phyloP scores from a whole-genome alignment of 148 eudicot genomes.

The Persicaria maculosa region DNA sequence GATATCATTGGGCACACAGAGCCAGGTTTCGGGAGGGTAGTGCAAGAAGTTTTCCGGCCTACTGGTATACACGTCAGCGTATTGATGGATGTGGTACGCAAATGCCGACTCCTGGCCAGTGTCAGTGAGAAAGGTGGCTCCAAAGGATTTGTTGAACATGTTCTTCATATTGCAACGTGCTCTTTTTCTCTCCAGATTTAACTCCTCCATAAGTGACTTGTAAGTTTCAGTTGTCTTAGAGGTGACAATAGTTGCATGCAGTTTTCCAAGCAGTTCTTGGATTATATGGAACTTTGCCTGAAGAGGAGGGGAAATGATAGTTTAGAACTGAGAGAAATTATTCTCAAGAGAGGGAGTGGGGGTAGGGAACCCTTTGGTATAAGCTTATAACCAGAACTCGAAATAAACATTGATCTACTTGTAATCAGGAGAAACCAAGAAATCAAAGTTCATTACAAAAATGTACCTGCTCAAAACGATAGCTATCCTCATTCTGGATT shows the following conservation, averaged over 20 bases:
- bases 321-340: background rate
- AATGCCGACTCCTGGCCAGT: slow-evolving; percentile 94
- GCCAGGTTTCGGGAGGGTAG: slow-evolving; percentile 89
- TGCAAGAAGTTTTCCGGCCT: slow-evolving; percentile 88
- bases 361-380: background rate
- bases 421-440: background rate
- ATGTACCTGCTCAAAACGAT: slow-evolving; percentile 93
- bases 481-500: slow-evolving; percentile 70
- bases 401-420: background rate
- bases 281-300: slow-evolving; percentile 92
- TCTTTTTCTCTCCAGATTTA: slow-evolving; percentile 74
- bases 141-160: slow-evolving; percentile 89
- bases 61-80: slow-evolving; percentile 96
- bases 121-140: slow-evolving; percentile 94
- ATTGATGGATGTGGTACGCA: slow-evolving; percentile 87
- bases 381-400: background rate
- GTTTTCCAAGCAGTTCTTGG: slow-evolving; percentile 91
- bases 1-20: slow-evolving; percentile 77
- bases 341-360: background rate
- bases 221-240: slow-evolving; percentile 51
- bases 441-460: background rate
- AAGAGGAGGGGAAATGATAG: background rate
- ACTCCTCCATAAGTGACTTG: slow-evolving; percentile 59
- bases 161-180: slow-evolving; percentile 67
- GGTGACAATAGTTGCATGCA: slow-evolving; percentile 58